Evolutionary conservation across 352 stramenopile species (phyloP), one percentile per base, ranked within the genome.

Genomic region (Pythium biforme): DNA sequence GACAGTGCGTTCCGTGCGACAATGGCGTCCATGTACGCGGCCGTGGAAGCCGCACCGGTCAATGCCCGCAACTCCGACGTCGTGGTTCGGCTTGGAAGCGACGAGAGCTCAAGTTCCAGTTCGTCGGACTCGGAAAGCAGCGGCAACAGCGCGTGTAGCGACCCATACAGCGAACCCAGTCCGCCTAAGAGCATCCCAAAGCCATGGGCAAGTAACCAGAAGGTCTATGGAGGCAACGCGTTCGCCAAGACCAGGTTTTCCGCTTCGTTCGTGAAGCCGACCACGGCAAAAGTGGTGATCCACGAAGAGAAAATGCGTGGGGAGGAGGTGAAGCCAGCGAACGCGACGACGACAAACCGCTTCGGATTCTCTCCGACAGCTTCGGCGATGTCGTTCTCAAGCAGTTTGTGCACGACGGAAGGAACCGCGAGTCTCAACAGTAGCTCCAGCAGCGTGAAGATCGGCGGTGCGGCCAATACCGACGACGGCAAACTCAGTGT

Each of bases 161-260:
- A 59, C 9, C 53, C 53, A 40, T 59, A 41, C 17, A 25, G 37
- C 7, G 53, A 59, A 17, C 53, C 53, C 23, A 59, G 53, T 41
- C 53, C 53, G 7, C 53, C 50, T 0, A 56, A 46, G 11, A 45
- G 33, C 12, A 19, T 55, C 19, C 48, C 34, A 22, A 39, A 59
- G 52, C 37, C 23, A 10, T n/a, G 27, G 17, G 0, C 12, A 12
- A 26, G n/a, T 20, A 9, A 22, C 14, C 26, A 22, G 0, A 7
- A 5, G 9, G 47, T 14, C 14, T 25, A 25, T 12, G 47, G 11
- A 2, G 23, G 1, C 20, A 31, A 14, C 20, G 22, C 15, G 46
- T 12, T 4, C 23, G 25, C 46, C 25, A 20, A 34, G 15, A n/a
- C 46, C 14, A 15, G 11, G 29, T 29, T 41, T 5, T 22, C 27